Evolutionary conservation across 352 stramenopile genomes (phyloP).

Genomic region (Pythium aquatile): DNA sequence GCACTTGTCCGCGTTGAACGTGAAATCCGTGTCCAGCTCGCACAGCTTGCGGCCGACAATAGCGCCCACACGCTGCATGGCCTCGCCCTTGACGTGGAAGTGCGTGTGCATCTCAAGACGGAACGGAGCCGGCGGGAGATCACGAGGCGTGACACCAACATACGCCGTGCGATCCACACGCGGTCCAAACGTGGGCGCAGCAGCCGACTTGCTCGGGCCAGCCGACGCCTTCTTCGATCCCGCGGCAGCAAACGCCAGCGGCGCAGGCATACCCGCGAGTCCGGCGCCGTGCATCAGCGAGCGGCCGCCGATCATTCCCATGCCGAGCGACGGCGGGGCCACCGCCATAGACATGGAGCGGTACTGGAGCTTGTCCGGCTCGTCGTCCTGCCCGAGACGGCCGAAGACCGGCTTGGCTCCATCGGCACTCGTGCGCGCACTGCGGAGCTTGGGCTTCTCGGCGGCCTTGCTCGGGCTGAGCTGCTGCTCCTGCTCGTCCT

Average conservation of each 20-base stretch:
- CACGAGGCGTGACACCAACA: conserved; percentile 55
- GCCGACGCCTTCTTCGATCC: conserved; percentile 39
- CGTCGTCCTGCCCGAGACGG: conserved; percentile 43
- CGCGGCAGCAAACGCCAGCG: conserved; percentile 38
- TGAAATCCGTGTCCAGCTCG: conserved; percentile 82
- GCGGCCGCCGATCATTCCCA: conserved; percentile 30
- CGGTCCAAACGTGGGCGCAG: conserved; percentile 46
- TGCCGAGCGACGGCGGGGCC: conserved; percentile 44
- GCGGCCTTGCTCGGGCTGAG: conserved; percentile 7
- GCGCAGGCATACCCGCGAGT: conserved; percentile 33
- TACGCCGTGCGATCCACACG: conserved; percentile 80
- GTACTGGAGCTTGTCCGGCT: conserved; percentile 45
- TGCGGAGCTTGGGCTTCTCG: conserved; percentile 13
- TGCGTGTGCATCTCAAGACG: conserved; percentile 86
- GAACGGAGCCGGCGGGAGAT: conserved; percentile 75
- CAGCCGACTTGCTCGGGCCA: conserved; percentile 26
- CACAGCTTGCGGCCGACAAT: conserved; percentile 80
- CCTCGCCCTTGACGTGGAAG: conserved; percentile 82
- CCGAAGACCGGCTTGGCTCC: conserved; percentile 33
- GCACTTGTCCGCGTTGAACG: conserved; percentile 84
- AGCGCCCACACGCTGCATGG: conserved; percentile 71
- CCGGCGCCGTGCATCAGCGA: conserved; percentile 29
- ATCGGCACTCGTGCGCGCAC: not conserved
- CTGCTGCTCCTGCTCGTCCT: conserved; percentile 28
- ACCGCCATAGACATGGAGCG: conserved; percentile 54